Base-by-base conservation (phyloP, 176 grass and related monocot genomes). In the Cenchrus purpureus region DNA sequence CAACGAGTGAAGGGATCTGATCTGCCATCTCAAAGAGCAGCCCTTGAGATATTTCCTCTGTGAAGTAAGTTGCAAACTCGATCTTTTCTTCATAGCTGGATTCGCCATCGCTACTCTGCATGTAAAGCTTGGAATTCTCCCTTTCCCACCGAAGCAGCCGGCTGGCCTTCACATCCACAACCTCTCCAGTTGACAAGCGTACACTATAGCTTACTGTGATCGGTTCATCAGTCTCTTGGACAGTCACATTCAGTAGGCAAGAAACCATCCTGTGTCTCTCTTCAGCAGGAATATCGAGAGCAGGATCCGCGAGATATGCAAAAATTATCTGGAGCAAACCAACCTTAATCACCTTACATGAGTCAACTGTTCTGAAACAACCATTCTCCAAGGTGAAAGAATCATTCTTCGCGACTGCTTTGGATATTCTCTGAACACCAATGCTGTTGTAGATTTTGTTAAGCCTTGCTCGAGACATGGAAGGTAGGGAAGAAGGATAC, bases 121-220 rank as follows among this genome's bases (percentile, higher is more conserved):
- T 58, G 14, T 90, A 86, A 0, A 94, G 40, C 79, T 74, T 94
- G 0, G 79, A 53, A 19, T 84, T 46, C 12, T 92, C 85, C 71
- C 83, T 92, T 77, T 92, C 91, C 94, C 94, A 97, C 20, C 83
- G 42, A 50, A 90, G 37, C 85, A 90, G 84, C 7, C 44, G 55
- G 32, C 62, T 90, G 7, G 57, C 82, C 25, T 81, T 83, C 78
- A 84, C 82, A 45, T 66, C 20, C 46, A 88, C 69, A 48, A 29
- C 62, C 22, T 51, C 77, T 48, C 60, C 65, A 7, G 87, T 64
- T 16, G 89, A 87, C 46, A 94, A 42, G 7, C 16, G 37, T 32
- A 97, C 17, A 73, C 81, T 79, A 49, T 92, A 97, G 10, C 86
- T 70, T 9, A 89, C 73, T 5, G 53, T 87, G 71, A 97, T 91